Evolutionary conservation across 164 flowering plant genomes (phyloP).

Genomic region (Magnolia sinica): DNA sequence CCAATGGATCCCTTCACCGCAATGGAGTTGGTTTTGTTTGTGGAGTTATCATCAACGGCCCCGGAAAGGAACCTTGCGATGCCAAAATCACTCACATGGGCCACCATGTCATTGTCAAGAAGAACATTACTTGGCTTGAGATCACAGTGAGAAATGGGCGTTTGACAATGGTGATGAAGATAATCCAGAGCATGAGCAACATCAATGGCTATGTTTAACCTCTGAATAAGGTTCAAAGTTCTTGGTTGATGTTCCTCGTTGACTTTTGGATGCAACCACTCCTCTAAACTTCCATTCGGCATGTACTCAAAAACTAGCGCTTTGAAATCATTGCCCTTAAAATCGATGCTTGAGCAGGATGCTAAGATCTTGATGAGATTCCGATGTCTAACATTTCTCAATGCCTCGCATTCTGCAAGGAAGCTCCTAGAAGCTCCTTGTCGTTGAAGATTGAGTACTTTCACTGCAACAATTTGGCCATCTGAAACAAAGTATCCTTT

Average conservation of each 20-base stretch:
- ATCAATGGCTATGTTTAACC: slow-evolving; percentile 30
- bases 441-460: too few species aligned
- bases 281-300: slow-evolving; percentile 22
- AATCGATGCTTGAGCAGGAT: too few species aligned
- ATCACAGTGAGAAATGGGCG: slow-evolving; percentile 13
- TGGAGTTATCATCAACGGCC: background rate
- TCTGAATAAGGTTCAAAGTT: too few species aligned
- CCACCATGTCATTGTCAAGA: slow-evolving; percentile 14
- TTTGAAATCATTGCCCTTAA: too few species aligned
- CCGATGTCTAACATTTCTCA: too few species aligned
- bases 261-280: slow-evolving; percentile 19
- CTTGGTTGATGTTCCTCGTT: background rate
- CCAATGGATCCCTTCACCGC: slow-evolving; percentile 12
- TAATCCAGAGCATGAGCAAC: slow-evolving; percentile 32
- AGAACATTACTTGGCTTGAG: slow-evolving; percentile 24
- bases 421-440: too few species aligned
- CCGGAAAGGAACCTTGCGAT: slow-evolving; percentile 10
- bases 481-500: slow-evolving; percentile 11
- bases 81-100: slow-evolving; percentile 20
- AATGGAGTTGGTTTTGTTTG: background rate
- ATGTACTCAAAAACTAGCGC: background rate
- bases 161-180: slow-evolving; percentile 25
- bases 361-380: too few species aligned
- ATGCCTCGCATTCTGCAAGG: too few species aligned
- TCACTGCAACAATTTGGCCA: too few species aligned